Conservation (phyloP, 768 basidiomycete species). For the Boletus rubroflammeus region DNA sequence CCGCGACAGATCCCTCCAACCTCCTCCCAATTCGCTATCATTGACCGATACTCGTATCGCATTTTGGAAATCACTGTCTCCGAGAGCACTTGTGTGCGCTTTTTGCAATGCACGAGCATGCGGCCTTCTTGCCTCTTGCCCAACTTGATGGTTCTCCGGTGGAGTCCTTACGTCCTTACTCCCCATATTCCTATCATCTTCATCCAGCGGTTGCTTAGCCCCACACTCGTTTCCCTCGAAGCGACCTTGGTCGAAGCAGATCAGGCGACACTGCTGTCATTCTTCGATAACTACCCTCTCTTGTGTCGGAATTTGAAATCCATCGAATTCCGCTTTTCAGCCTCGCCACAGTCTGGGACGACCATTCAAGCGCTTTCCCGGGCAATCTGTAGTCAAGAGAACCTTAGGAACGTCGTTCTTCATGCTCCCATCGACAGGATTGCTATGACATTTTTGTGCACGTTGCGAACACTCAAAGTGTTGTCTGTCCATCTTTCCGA, state of each 20-base stretch:
- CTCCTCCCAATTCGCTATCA: conserved; percentile 1
- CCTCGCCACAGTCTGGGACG: background rate
- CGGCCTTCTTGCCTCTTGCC: conserved; percentile 4
- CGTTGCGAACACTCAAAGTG: conserved; percentile 4
- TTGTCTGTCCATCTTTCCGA: background rate
- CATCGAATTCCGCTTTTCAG: background rate
- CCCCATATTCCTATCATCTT: background rate
- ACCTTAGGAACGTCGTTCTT: background rate
- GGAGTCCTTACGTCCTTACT: background rate
- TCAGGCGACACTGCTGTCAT: background rate
- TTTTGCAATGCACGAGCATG: conserved; percentile 6
- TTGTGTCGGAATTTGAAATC: conserved; percentile 1
- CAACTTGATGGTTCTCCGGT: conserved; percentile 6
- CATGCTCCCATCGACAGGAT: background rate
- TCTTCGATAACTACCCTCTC: conserved; percentile 9
- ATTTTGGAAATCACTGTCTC: conserved; percentile 1
- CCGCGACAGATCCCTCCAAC: conserved; percentile 2
- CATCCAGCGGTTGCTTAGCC: conserved; percentile 12
- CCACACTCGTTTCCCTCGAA: conserved; percentile 3
- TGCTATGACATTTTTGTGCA: conserved; percentile 5
- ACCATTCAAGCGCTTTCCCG: conserved; percentile 3
- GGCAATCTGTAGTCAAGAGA: background rate
- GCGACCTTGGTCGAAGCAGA: conserved; percentile 5
- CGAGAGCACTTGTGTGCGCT: background rate
- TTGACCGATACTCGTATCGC: conserved; percentile 6